Evolutionary conservation across 441 rosid genomes (phyloP).

Genomic region (Cnidoscolus chayamansa): DNA sequence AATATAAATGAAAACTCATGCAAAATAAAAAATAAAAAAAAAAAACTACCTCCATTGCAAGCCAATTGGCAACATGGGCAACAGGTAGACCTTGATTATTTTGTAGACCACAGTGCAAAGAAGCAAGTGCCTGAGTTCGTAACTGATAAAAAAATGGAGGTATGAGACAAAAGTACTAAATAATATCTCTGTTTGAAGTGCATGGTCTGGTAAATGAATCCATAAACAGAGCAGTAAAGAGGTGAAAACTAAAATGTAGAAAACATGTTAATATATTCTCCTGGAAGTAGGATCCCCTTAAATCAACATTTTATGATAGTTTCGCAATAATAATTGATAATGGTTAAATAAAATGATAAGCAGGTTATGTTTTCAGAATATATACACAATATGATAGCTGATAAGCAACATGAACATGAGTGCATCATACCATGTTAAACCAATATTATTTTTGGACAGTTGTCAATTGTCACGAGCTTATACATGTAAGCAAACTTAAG

Average conservation of each 20-base stretch:
- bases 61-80: conserved; percentile 69
- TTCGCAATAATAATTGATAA: background rate
- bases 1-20: conserved; percentile 11
- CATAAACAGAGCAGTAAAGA: background rate
- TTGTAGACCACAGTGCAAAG: conserved; percentile 78
- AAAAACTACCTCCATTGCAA: conserved; percentile 80
- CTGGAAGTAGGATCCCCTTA: background rate
- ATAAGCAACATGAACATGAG: conserved; percentile 4
- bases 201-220: conserved; percentile 9
- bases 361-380: background rate
- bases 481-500: background rate
- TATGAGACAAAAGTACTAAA: conserved; percentile 21
- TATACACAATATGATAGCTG: background rate
- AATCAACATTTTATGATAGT: conserved; percentile 6
- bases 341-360: background rate
- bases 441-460: background rate
- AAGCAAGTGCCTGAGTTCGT: conserved; percentile 88
- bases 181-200: background rate
- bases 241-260: conserved; percentile 10
- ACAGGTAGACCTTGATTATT: conserved; percentile 90
- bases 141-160: conserved; percentile 50
- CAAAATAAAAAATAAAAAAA: conserved; percentile 19
- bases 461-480: background rate
- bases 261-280: background rate
- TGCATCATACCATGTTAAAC: background rate